A percentile compares a stretch with the other conserved stretches of the same genome.
These are phyloP conservation scores for Aureobasidium uvarum DNA, from an alignment of 2,329 filamentous ascomycete species.

Conservation along the genomic window DNA sequence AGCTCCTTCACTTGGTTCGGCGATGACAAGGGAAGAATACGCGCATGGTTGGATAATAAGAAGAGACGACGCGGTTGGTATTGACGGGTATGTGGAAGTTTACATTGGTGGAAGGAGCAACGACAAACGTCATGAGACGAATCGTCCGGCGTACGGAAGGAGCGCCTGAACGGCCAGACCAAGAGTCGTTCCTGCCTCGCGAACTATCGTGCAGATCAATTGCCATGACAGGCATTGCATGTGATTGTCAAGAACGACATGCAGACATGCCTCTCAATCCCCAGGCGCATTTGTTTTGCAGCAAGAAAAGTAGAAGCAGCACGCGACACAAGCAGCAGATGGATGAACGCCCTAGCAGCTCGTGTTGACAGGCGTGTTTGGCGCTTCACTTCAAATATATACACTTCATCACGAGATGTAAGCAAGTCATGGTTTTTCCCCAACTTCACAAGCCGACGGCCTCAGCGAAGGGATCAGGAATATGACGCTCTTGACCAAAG, in stretches of 20 bases:
- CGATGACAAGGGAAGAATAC: background rate
- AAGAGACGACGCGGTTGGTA: background rate
- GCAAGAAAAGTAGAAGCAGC: background rate
- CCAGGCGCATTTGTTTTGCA: background rate
- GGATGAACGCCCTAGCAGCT: background rate
- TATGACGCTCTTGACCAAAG: slow-evolving; percentile 68
- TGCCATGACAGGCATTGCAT: background rate
- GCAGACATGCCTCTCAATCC: too few relatives aligned
- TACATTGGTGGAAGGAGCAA: background rate
- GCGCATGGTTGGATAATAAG: background rate
- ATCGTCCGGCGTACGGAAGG: background rate
- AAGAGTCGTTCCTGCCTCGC: background rate
- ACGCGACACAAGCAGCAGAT: background rate
- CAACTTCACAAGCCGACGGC: slow-evolving; percentile 86
- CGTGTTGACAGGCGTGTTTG: slow-evolving; percentile 10
- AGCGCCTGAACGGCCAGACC: background rate
- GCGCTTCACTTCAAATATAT: background rate
- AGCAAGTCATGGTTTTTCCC: slow-evolving; percentile 77
- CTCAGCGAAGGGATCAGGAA: slow-evolving; percentile 87
- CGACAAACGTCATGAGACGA: slow-evolving; percentile 11
- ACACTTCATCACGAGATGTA: slow-evolving; percentile 30
- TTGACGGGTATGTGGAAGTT: background rate
- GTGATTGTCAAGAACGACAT: background rate
- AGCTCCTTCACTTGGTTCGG: background rate
- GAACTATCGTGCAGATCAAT: background rate